Percentiles rank a stretch among this genome's conserved stretches.
These are phyloP conservation scores for Pelargonium cotyledonis DNA, from an alignment of 441 rosid genomes.

Conservation along the genomic window DNA sequence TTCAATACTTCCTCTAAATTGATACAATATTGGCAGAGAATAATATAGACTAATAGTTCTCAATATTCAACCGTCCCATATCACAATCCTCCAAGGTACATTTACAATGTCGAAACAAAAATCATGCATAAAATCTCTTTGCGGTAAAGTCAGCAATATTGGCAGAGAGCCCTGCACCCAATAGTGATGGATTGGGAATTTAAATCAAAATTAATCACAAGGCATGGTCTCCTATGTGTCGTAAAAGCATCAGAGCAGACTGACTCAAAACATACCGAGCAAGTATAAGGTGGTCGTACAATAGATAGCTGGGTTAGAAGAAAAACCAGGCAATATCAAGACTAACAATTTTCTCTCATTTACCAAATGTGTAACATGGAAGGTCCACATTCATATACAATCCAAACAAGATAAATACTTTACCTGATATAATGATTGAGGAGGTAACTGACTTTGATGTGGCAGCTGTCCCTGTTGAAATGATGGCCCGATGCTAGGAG, in stretches of 20 bases:
- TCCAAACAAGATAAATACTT: background rate
- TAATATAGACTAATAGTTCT: background rate
- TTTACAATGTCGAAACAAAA: too few relatives aligned
- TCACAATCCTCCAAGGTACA: background rate
- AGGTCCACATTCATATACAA: background rate
- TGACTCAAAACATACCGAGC: too few relatives aligned
- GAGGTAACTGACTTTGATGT: constrained; percentile 45
- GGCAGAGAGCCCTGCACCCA: too few relatives aligned
- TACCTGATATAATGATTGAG: constrained; percentile 56
- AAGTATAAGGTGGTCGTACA: background rate
- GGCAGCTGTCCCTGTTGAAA: constrained; percentile 65
- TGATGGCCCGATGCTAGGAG: constrained; percentile 48
- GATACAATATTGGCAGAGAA: background rate
- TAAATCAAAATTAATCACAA: too few relatives aligned
- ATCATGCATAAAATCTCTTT: too few relatives aligned
- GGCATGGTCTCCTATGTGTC: background rate
- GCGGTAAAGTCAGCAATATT: too few relatives aligned
- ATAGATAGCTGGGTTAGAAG: background rate
- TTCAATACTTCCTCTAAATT: background rate
- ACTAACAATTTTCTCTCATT: background rate
- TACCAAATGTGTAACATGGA: background rate
- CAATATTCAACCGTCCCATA: background rate
- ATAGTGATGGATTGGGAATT: too few relatives aligned
- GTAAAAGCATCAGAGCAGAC: too few relatives aligned
- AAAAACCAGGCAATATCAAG: background rate